A percentile compares a stretch with the other conserved stretches of the same genome.
These are phyloP conservation scores for Pyrenula aspistea DNA, from an alignment of 495 filamentous ascomycete genomes.

Conservation along the genomic window DNA sequence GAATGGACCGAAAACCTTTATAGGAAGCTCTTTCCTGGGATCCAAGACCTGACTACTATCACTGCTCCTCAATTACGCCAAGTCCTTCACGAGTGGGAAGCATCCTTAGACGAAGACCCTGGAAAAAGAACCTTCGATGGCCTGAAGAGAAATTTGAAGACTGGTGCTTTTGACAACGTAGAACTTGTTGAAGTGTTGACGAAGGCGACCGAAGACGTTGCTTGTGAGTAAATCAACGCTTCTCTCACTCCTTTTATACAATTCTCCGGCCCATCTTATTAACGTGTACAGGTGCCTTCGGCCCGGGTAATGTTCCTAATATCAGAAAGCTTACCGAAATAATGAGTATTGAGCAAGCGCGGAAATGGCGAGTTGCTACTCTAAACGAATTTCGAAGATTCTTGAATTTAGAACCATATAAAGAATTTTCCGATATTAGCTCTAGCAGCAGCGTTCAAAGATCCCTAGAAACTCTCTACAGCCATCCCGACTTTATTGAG, in stretches of 20 bases:
- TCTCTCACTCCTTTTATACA: not conserved
- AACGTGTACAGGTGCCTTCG: slow-evolving; percentile 33
- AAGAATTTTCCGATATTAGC: slow-evolving; percentile 52
- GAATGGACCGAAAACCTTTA: slow-evolving; percentile 53
- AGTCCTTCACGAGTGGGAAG: slow-evolving; percentile 49
- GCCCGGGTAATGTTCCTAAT: slow-evolving; percentile 47
- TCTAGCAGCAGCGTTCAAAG: slow-evolving; percentile 22
- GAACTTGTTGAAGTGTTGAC: slow-evolving; percentile 50
- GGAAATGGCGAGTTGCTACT: slow-evolving; percentile 47
- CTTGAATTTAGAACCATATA: slow-evolving; percentile 42
- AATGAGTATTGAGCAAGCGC: slow-evolving; percentile 47
- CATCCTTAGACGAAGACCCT: slow-evolving; percentile 46
- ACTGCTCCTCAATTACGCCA: slow-evolving; percentile 41
- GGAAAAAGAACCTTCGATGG: slow-evolving; percentile 46
- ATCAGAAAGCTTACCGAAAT: slow-evolving; percentile 45
- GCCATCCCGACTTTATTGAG: slow-evolving; percentile 49
- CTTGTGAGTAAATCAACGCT: slow-evolving; percentile 21
- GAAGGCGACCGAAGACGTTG: slow-evolving; percentile 47
- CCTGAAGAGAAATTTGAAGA: too few species aligned
- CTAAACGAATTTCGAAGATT: slow-evolving; percentile 55
- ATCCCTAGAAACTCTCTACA: slow-evolving; percentile 22
- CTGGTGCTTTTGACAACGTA: slow-evolving; percentile 48
- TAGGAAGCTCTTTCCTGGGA: slow-evolving; percentile 39
- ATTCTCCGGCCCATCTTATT: too few species aligned
- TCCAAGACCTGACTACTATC: slow-evolving; percentile 34